Conservation (phyloP, 1,139 yeast genomes). For the Wickerhamomyces sp. region DNA sequence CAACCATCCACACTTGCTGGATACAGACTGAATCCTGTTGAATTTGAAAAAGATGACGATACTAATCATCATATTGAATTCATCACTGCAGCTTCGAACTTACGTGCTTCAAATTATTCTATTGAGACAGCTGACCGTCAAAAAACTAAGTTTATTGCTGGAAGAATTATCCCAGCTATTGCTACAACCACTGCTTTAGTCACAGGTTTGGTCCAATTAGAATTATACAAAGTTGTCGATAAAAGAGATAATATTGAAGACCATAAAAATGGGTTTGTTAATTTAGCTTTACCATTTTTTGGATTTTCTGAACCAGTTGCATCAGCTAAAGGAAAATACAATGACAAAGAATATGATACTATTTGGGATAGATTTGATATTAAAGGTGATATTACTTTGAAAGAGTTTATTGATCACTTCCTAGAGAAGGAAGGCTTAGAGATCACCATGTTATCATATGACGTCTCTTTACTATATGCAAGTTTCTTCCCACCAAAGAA, state of each 20-base stretch:
- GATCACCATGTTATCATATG: conserved; percentile 88
- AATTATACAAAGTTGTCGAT: conserved; percentile 86
- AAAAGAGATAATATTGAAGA: conserved; percentile 69
- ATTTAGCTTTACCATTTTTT: conserved; percentile 91
- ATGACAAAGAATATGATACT: conserved; percentile 73
- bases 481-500: conserved; percentile 92
- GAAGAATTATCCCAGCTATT: conserved; percentile 96
- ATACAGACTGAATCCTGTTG: conserved; percentile 78
- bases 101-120: conserved; percentile 88
- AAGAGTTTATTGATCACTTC: conserved; percentile 71
- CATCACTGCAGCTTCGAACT: conserved; percentile 93
- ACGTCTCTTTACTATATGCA: conserved; percentile 85
- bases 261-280: conserved; percentile 90
- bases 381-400: conserved; percentile 71
- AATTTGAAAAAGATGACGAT: conserved; percentile 97
- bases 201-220: conserved; percentile 90
- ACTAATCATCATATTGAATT: conserved; percentile 94
- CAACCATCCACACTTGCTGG: conserved; percentile 88
- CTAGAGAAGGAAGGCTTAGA: conserved; percentile 78
- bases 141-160: conserved; percentile 82
- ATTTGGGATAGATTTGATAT: conserved; percentile 95
- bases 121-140: conserved; percentile 75
- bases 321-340: conserved; percentile 78
- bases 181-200: conserved; percentile 98
- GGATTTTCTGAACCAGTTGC: conserved; percentile 96